Evolutionary conservation across 1,284 basidiomycete species (phyloP), one percentile per base, ranked within the genome.

Genomic region (Earliella scabrosa): DNA sequence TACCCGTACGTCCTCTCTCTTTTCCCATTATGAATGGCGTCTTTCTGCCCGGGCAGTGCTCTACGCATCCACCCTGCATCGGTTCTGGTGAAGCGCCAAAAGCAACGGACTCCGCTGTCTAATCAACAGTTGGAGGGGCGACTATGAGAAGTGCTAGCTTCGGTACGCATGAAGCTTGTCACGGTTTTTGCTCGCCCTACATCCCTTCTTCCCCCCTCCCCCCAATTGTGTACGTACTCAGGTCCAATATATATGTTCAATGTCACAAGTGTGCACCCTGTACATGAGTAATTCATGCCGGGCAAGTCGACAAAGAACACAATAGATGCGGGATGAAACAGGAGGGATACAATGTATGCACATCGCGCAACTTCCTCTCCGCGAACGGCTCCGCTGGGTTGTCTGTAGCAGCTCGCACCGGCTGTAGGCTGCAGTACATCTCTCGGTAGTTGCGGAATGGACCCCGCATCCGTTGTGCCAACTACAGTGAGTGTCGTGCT

Each of bases 21-120:
- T 41, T 21, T 36, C 13, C 38, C 41, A 41, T 34, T 23, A 7
- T 34, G 4, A 32, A 48, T 66, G 68, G 68, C 68, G 45, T 58
- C 67, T 68, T 70, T 70, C 68, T 70, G 68, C 68, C 68, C 68
- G 68, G 53, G 66, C 67, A 70, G 68, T 61, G 63, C 61, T 63
- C 35, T 57, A 66, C 57, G 59, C 67, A 63, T 65, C 68, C 67
- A 70, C 68, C 65, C 68, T 70, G 67, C 67, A 61, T 61, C 68
- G 68, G 68, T 70, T 70, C 68, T 70, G 68, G 68, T 70, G 68
- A 68, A 57, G 49, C 50, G 67, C 68, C 68, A 65, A 70, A 18
- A 68, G 40, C 23, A 56, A 67, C 29, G 59, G 16, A 35, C 56
- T 54, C 60, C 50, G 43, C 56, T 61, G 68, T 64, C 66, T 68